phyloP scores from a whole-genome alignment of 768 basidiomycete genomes.

The Amanita brunnescens region DNA sequence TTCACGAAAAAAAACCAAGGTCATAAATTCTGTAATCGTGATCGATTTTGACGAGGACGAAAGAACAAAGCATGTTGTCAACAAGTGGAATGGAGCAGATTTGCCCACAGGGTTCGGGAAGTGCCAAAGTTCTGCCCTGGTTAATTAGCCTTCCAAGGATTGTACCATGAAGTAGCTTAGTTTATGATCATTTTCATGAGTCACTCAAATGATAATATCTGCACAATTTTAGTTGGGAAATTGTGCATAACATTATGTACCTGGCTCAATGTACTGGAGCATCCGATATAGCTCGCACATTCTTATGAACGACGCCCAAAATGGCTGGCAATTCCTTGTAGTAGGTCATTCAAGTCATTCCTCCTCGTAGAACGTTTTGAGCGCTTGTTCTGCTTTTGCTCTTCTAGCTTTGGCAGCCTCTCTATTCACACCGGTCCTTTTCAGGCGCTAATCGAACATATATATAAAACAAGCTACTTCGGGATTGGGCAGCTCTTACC shows the following conservation, averaged over 20 bases:
- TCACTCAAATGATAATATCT: too few relatives aligned
- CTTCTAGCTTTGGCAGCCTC: slow-evolving; percentile 49
- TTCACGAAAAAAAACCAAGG: neutral
- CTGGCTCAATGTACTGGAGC: too few relatives aligned
- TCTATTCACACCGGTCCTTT: slow-evolving; percentile 52
- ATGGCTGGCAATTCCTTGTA: too few relatives aligned
- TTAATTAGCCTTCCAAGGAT: slow-evolving; percentile 33
- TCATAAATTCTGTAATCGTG: neutral
- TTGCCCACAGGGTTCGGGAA: slow-evolving; percentile 42
- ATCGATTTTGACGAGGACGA: too few relatives aligned
- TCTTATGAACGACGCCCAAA: too few relatives aligned
- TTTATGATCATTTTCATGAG: too few relatives aligned
- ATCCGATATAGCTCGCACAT: too few relatives aligned
- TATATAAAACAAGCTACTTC: slow-evolving; percentile 6
- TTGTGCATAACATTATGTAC: too few relatives aligned
- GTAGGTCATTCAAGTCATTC: slow-evolving; percentile 17
- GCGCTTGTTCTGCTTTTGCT: slow-evolving; percentile 48
- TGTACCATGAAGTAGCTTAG: too few relatives aligned
- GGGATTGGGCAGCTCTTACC: slow-evolving; percentile 29
- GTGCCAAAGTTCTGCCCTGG: slow-evolving; percentile 46
- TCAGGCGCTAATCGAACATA: slow-evolving; percentile 37
- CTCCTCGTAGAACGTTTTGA: slow-evolving; percentile 51
- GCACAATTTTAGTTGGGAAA: too few relatives aligned
- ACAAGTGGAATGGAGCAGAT: slow-evolving; percentile 53
- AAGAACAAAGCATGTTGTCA: slow-evolving; percentile 36